Base-by-base conservation (phyloP, 164 flowering plant genomes). In the Magnolia officinalis region DNA sequence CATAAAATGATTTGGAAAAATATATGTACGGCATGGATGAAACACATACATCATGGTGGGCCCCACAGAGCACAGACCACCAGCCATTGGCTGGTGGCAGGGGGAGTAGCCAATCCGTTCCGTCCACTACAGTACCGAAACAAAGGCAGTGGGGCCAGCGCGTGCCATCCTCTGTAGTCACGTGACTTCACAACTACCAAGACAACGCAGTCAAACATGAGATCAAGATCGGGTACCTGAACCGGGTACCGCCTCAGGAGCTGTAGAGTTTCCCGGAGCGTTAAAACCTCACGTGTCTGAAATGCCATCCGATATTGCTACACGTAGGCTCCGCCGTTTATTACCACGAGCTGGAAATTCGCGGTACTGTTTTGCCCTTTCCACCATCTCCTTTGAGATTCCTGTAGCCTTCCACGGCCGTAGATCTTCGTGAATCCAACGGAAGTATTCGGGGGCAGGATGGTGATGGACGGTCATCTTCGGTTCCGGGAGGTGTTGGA, bases 351-450 rank as follows among this genome's bases (percentile, higher is more conserved):
- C 55, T 86, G 82, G 45, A 87, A 83, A 63, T 80, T 67, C 0
- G 88, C 85, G 0, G 69, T 20, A 0, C 59, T 13, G n/a, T 19
- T 70, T 66, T 0, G 83, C 87, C 6, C 86, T 29, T 49, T 82
- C 82, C 65, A 88, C 74, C 85, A 80, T 80, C 19, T 88, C 88
- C 74, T 70, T 80, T 0, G 89, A 72, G 71, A 88, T 88, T 11
- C 89, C 89, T 0, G 79, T 76, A 0, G 29, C 49, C 71, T 52
- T 82, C 91, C 91, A 88, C 0, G 85, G 87, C 72, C 68, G 58
- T 18, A 88, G 79, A 72, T 88, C 91, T 76, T 85, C 85, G 55
- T 87, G 87, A 74, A 88, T 88, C 91, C 89, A 87, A 21, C 87
- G 83, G 76, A 86, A 88, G 72, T 87, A 84, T 23, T 23, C 24